phyloP scores from a whole-genome alignment of 768 basidiomycete genomes.

The Phallus indusiatus region DNA sequence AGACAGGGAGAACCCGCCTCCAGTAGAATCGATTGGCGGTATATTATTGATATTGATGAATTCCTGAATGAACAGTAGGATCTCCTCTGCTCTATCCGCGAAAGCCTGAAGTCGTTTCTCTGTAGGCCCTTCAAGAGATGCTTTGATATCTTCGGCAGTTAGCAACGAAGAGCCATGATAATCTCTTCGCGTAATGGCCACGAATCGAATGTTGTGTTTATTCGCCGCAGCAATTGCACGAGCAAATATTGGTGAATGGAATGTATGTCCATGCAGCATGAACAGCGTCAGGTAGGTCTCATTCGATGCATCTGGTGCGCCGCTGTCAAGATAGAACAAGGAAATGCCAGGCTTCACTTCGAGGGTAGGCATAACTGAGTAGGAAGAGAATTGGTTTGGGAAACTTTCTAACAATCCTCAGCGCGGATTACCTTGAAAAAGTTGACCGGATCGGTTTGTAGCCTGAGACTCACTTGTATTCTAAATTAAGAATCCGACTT shows the following conservation, averaged over 20 bases:
- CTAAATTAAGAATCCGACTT: no score
- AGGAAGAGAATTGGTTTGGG: no score
- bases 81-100: slow-evolving; percentile 23
- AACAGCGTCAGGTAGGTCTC: background rate
- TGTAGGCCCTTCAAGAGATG: background rate
- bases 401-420: no score
- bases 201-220: slow-evolving; percentile 22
- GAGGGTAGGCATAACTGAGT: no score
- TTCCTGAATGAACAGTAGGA: slow-evolving; percentile 24
- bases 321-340: background rate
- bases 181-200: slow-evolving; percentile 27
- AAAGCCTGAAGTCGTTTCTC: slow-evolving; percentile 13
- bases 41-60: slow-evolving; percentile 23
- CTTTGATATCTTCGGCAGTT: slow-evolving; percentile 20
- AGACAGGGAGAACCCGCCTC: slow-evolving; percentile 23
- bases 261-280: slow-evolving; percentile 1
- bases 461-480: no score
- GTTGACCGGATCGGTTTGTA: no score
- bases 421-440: background rate
- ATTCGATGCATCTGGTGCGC: background rate
- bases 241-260: slow-evolving; percentile 18
- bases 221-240: slow-evolving; percentile 20
- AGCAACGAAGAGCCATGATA: slow-evolving; percentile 29
- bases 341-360: no score
- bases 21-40: slow-evolving; percentile 15